These are phyloP conservation scores for Kodamaea sp. DNA, from an alignment of 1,139 yeast species.

Conservation along the genomic window DNA sequence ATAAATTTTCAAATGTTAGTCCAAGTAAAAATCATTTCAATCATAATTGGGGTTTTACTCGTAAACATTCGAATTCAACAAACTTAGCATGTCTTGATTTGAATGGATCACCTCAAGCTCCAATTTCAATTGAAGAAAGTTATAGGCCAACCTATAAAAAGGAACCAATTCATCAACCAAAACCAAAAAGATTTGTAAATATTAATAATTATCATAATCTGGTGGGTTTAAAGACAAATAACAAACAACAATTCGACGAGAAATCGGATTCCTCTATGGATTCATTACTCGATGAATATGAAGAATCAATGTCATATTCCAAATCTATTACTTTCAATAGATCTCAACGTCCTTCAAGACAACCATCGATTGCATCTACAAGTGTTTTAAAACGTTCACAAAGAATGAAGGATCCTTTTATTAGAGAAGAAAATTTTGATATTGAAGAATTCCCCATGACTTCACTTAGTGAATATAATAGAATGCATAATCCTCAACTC, in stretches of 20 bases:
- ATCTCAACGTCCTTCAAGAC: constrained; percentile 30
- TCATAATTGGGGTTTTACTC: constrained; percentile 14
- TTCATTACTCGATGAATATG: constrained; percentile 51
- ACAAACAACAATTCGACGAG: constrained; percentile 8
- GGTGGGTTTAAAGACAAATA: constrained; percentile 4
- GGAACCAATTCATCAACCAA: constrained; percentile 17
- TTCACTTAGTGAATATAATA: constrained; percentile 36
- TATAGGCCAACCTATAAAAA: background rate
- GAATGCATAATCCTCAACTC: constrained; percentile 19
- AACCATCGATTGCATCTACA: constrained; percentile 24
- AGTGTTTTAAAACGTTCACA: constrained; percentile 13
- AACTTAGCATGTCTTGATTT: constrained; percentile 34
- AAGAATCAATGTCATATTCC: constrained; percentile 36
- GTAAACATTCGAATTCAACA: constrained; percentile 20
- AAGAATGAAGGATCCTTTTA: constrained; percentile 5
- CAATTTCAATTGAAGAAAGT: background rate
- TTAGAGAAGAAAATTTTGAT: constrained; percentile 2
- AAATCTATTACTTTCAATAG: constrained; percentile 23
- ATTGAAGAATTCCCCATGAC: constrained; percentile 32
- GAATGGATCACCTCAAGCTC: constrained; percentile 1
- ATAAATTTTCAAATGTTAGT: constrained; percentile 5
- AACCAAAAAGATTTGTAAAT: constrained; percentile 12
- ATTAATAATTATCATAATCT: background rate
- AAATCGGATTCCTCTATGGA: constrained; percentile 48
- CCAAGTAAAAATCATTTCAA: constrained; percentile 7